Evolutionary conservation across 2,329 filamentous ascomycete genomes (phyloP).

Genomic region (Trichoderma semiorbis): DNA sequence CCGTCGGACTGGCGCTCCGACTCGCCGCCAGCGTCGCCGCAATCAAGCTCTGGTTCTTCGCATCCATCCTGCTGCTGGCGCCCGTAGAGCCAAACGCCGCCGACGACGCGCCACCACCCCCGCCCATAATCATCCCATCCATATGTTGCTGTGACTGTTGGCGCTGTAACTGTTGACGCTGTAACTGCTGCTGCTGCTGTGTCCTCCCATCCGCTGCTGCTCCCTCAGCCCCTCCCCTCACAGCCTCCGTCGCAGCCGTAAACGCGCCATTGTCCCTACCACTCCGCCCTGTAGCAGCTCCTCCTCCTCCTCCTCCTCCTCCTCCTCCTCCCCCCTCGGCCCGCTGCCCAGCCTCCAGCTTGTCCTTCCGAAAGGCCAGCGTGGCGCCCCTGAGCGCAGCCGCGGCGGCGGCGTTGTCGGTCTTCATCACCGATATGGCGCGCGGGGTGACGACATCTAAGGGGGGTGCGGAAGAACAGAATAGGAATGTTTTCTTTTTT

Average conservation of each 20-base stretch:
- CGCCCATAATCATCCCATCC: slow-evolving; percentile 17
- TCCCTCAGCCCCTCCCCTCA: slow-evolving; percentile 14
- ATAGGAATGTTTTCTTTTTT: neutral
- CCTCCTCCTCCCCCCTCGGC: neutral
- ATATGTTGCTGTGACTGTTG: slow-evolving; percentile 24
- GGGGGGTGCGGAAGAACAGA: neutral
- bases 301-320: neutral
- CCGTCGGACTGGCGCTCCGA: slow-evolving; percentile 40
- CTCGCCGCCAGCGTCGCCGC: slow-evolving; percentile 58
- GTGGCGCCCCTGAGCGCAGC: slow-evolving; percentile 52
- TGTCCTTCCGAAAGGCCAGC: slow-evolving; percentile 47
- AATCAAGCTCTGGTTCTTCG: slow-evolving; percentile 53
- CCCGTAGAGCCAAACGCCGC: slow-evolving; percentile 18
- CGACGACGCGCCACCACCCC: slow-evolving; percentile 26
- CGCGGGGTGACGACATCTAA: slow-evolving; percentile 21
- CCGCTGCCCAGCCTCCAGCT: slow-evolving; percentile 12
- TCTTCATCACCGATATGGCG: slow-evolving; percentile 33
- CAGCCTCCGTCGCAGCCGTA: slow-evolving; percentile 43
- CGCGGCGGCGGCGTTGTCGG: slow-evolving; percentile 39
- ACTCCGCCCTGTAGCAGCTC: neutral
- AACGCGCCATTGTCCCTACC: slow-evolving; percentile 38
- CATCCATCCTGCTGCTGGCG: slow-evolving; percentile 27
- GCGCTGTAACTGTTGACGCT: slow-evolving; percentile 33
- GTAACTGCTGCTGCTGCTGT: slow-evolving; percentile 30
- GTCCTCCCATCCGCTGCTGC: neutral